Evolutionary conservation across 257 asterid genomes (phyloP), one percentile per base, ranked within the genome.

Genomic region (Fraxinus cuspidata): DNA sequence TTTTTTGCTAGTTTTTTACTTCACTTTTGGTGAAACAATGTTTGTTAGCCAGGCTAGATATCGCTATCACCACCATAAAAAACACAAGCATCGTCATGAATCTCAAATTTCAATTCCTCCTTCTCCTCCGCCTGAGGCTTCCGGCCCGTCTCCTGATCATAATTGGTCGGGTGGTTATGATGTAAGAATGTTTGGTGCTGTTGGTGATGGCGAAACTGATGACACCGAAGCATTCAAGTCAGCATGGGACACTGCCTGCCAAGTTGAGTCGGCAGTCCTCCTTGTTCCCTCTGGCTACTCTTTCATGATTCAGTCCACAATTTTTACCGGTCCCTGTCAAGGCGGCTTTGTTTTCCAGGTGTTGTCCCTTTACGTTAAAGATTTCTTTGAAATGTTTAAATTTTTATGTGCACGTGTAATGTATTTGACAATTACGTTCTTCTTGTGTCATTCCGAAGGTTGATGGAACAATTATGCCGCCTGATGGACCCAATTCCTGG

Each of bases 401-500:
- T 47, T 13, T 21, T 72, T 44, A 38, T 21, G 29, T 73, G 51
- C 53, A 69, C 60, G 34, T 53, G 5, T 31, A 21, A 44, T 2
- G 0, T 3, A 16, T 21, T 29, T 69, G 2, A 64, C 23, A 34
- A 27, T 56, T 38, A 8, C 51, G 28, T 78, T 11, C 10, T 25
- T 38, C 16, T 71, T 38, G 69, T 73, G 44, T 42, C 31, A 56
- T 60, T 67, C 60, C 28, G 49, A 79, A 86, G 91, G 81, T 89
- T 49, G 94, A 87, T 8, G 94, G 94, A 77, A 84, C 84, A 6
- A 74, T 89, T 78, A 85, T 70, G 86, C 85, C 92, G 1, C 94
- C 94, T 19, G 90, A 86, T 8, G 94, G 94, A 63, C 94, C 92
- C 13, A 90, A 89, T 7, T 78, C 76, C 6, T 89, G 92, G 94